Evolutionary conservation across 1,284 basidiomycete species (phyloP).

Genomic region (Malassezia equina): DNA sequence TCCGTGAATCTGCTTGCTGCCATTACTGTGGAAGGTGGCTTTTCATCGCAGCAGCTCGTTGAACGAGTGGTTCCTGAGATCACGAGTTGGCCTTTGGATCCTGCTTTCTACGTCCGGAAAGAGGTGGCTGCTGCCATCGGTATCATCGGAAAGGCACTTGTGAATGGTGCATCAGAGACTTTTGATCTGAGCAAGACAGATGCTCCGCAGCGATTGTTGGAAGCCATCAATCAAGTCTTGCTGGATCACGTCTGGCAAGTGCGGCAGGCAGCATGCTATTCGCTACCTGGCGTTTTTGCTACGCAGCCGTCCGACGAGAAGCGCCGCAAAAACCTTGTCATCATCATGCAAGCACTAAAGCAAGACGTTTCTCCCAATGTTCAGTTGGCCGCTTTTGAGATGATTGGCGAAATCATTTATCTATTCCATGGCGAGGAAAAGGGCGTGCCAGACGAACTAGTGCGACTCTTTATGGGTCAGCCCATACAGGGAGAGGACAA

Average conservation of each 20-base stretch:
- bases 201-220: conserved; percentile 49
- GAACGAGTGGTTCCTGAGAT: conserved; percentile 70
- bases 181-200: conserved; percentile 50
- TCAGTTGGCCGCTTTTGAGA: conserved; percentile 71
- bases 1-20: conserved; percentile 88
- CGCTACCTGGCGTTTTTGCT: conserved; percentile 65
- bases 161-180: conserved; percentile 50
- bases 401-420: conserved; percentile 81
- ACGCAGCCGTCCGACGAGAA: conserved; percentile 6
- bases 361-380: conserved; percentile 62
- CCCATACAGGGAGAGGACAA: conserved; percentile 17
- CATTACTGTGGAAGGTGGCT: conserved; percentile 52
- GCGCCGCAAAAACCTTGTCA: conserved; percentile 29
- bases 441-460: conserved; percentile 61
- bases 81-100: conserved; percentile 64
- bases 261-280: conserved; percentile 75
- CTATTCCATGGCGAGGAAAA: conserved; percentile 61
- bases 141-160: conserved; percentile 72
- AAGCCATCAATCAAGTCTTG: conserved; percentile 64
- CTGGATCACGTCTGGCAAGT: conserved; percentile 71
- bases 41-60: conserved; percentile 56
- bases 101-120: conserved; percentile 71
- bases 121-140: conserved; percentile 84
- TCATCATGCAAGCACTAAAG: conserved; percentile 52
- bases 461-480: conserved; percentile 65